Conservation (phyloP, 768 basidiomycete species). For the Rhodotorula toruloides region DNA sequence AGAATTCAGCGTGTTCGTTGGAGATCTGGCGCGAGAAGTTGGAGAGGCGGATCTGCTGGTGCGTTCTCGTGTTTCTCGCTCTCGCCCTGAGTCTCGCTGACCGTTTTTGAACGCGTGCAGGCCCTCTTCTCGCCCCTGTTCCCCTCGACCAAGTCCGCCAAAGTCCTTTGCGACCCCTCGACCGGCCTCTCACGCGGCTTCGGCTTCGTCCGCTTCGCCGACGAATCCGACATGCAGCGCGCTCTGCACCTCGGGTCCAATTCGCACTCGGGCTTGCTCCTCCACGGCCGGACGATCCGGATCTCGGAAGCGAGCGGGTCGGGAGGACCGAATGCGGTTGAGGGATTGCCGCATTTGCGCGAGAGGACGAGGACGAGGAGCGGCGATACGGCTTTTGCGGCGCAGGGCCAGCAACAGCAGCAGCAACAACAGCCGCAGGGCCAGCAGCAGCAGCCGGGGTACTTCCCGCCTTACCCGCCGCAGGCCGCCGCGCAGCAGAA, state of each 20-base stretch:
- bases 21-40: slow-evolving; percentile 85
- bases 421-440: slow-evolving; percentile 1
- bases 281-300: slow-evolving; percentile 40
- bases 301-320: slow-evolving; percentile 41
- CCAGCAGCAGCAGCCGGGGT: slow-evolving; percentile 8
- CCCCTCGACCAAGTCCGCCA: slow-evolving; percentile 82
- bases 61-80: slow-evolving; percentile 50
- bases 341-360: slow-evolving; percentile 5
- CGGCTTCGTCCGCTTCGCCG: slow-evolving; percentile 87
- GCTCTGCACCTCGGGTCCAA: slow-evolving; percentile 66
- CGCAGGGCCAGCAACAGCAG: slow-evolving; percentile 1
- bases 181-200: slow-evolving; percentile 86
- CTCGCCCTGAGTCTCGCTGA: neutral
- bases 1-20: slow-evolving; percentile 92
- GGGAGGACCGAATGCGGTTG: slow-evolving; percentile 12
- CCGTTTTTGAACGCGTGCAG: neutral
- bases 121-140: slow-evolving; percentile 72
- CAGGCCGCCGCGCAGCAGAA: neutral
- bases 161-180: slow-evolving; percentile 59
- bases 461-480: slow-evolving; percentile 26
- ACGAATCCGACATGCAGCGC: slow-evolving; percentile 80
- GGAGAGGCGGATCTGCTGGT: slow-evolving; percentile 94
- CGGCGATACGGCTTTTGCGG: neutral
- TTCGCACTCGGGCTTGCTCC: slow-evolving; percentile 54
- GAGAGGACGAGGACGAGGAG: slow-evolving; percentile 27